Base-by-base conservation (phyloP, 768 basidiomycete genomes). In the Chalciporus sphaerocephalus region DNA sequence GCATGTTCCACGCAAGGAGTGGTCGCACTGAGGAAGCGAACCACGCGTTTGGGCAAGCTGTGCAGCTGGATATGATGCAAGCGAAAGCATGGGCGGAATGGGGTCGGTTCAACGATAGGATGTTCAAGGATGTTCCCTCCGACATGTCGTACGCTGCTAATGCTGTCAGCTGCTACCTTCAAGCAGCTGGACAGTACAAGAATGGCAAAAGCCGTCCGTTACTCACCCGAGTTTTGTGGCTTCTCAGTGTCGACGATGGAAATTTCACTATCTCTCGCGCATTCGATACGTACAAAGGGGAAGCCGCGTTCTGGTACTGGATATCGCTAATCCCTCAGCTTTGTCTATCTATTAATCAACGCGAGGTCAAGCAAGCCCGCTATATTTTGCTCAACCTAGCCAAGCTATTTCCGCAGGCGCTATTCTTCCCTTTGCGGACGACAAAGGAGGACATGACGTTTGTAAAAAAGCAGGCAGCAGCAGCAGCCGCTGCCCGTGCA, bases 51-150 rank as follows among this genome's bases (percentile, higher is more conserved):
- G 89, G 90, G 7, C 90, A 91, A 68, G 96, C 96, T 24, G 91
- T 97, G 25, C 93, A 97, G 65, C 79, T 97, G 66, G 96, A 99
- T 62, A 87, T 96, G 80, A 74, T 74, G 38, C 85, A 97, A 64
- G 84, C 95, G 0, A 98, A 97, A 66, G 92, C 92, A 5, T 99
- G 96, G 96, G 92, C 92, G 1, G 93, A 97, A 61, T 99, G 94
- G 95, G 96, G 94, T 37, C 80, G 85, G 53, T 97, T 79, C 65
- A 94, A 88, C 53, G 96, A 99, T 65, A 80, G 81, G 32, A 80
- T 93, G 74, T 97, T 95, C 77, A 89, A 92, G 56, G 92, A 95
- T 38, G 71, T 77, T 27, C 86, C 90, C 2, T 72, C 55, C 38
- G 88, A 92, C 33, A 74, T 88, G 64, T 67, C 75, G 4, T 75